Percentiles rank a stretch among this genome's conserved stretches.
Evolutionary conservation across 2,329 filamentous ascomycete genomes (phyloP).

Genomic region (Biscogniauxia marginata): DNA sequence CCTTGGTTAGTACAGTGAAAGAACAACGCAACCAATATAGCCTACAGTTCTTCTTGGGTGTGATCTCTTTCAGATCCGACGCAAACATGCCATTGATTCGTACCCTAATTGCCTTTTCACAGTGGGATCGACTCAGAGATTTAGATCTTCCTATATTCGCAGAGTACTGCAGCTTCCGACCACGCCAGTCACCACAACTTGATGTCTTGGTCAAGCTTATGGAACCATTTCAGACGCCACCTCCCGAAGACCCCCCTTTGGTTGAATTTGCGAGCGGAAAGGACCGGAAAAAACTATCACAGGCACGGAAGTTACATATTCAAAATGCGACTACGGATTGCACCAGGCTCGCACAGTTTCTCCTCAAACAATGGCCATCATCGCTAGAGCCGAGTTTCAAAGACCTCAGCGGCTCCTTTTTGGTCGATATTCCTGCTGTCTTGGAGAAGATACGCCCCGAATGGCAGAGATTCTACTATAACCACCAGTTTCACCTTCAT

Average conservation of each 20-base stretch:
- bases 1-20: constrained; percentile 21
- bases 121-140: constrained; percentile 38
- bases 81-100: constrained; percentile 25
- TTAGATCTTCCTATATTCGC: constrained; percentile 37
- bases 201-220: constrained; percentile 34
- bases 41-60: constrained; percentile 27
- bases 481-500: constrained; percentile 45
- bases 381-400: constrained; percentile 29
- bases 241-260: constrained; percentile 21
- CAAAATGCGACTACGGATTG: constrained; percentile 34
- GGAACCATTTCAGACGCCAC: constrained; percentile 30
- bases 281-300: constrained; percentile 31
- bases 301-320: constrained; percentile 30
- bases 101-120: constrained; percentile 43
- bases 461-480: constrained; percentile 49
- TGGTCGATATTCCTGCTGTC: constrained; percentile 40
- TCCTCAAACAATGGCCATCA: constrained; percentile 48
- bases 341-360: constrained; percentile 36
- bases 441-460: constrained; percentile 40
- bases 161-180: constrained; percentile 36
- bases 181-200: constrained; percentile 32
- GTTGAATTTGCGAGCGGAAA: constrained; percentile 29
- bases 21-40: constrained; percentile 6
- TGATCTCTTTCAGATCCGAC: constrained; percentile 25
- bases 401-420: constrained; percentile 25